Conservation (phyloP, 345 rosid species). For the Streptanthus diversifolius region DNA sequence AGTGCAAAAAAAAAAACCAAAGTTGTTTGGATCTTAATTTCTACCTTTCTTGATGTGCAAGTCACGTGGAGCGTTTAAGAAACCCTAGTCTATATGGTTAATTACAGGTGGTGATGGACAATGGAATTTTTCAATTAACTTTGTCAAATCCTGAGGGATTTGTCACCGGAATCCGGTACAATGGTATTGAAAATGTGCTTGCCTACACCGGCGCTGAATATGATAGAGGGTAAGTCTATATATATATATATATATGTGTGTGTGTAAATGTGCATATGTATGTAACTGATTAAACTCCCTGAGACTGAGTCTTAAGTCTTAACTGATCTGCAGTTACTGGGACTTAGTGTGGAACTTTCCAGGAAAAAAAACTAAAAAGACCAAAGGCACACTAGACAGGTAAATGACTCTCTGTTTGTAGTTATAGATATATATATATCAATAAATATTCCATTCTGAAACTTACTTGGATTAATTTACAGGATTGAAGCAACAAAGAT, state of each 20-base stretch:
- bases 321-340: conserved; percentile 27
- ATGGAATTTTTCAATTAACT: conserved; percentile 66
- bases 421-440: background rate
- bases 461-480: conserved; percentile 14
- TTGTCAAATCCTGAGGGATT: conserved; percentile 75
- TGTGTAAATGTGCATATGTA: background rate
- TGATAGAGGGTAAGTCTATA: conserved; percentile 64
- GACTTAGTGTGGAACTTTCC: conserved; percentile 38
- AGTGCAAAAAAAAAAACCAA: no score
- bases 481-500: conserved; percentile 63
- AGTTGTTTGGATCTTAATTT: background rate
- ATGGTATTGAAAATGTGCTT: conserved; percentile 72
- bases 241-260: no score
- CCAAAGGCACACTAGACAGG: conserved; percentile 35
- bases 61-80: background rate
- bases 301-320: background rate
- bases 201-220: conserved; percentile 58
- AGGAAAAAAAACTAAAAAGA: conserved; percentile 27
- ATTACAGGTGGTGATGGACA: conserved; percentile 72
- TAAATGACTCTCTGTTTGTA: background rate
- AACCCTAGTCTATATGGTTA: background rate
- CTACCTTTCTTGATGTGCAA: conserved; percentile 15
- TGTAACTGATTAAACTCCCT: background rate
- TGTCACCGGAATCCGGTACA: conserved; percentile 57
- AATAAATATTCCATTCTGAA: background rate